Evolutionary conservation across 768 basidiomycete species (phyloP).

Genomic region (Pulveroboletus ravenelii): DNA sequence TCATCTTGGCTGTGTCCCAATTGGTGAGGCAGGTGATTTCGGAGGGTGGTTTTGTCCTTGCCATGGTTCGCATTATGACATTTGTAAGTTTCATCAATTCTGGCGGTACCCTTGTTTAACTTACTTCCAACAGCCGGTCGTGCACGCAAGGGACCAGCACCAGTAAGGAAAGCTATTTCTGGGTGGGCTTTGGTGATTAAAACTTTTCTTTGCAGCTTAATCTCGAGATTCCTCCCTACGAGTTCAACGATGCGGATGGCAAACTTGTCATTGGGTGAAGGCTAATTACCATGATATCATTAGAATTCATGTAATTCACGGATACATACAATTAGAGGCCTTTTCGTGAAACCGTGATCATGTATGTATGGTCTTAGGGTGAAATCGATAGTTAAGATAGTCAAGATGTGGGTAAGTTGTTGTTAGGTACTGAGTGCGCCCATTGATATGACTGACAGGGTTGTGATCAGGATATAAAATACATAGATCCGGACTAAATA

Average conservation of each 20-base stretch:
- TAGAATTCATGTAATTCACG: constrained; percentile 18
- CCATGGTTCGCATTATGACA: constrained; percentile 98
- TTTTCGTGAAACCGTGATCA: constrained; percentile 6
- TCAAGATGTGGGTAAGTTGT: not conserved
- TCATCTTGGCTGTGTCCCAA: constrained; percentile 97
- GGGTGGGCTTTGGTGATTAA: constrained; percentile 4
- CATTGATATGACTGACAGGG: too few species aligned
- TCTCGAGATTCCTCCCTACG: constrained; percentile 86
- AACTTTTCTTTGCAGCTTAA: constrained; percentile 57
- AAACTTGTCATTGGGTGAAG: constrained; percentile 82
- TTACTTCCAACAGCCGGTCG: constrained; percentile 65
- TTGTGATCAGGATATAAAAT: not conserved
- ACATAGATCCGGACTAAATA: not conserved
- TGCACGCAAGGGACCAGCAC: constrained; percentile 93
- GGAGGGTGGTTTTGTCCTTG: constrained; percentile 99
- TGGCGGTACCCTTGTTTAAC: constrained; percentile 6
- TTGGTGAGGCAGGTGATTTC: constrained; percentile 94
- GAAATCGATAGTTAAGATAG: not conserved
- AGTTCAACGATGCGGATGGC: constrained; percentile 81
- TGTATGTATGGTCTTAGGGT: too few species aligned
- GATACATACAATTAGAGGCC: constrained; percentile 22
- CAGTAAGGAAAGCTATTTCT: constrained; percentile 47
- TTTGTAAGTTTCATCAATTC: constrained; percentile 54
- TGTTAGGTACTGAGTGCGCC: too few species aligned
- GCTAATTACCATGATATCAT: constrained; percentile 1